Conservation (phyloP, 306 rosid genomes). For the Cicer judaicum region DNA sequence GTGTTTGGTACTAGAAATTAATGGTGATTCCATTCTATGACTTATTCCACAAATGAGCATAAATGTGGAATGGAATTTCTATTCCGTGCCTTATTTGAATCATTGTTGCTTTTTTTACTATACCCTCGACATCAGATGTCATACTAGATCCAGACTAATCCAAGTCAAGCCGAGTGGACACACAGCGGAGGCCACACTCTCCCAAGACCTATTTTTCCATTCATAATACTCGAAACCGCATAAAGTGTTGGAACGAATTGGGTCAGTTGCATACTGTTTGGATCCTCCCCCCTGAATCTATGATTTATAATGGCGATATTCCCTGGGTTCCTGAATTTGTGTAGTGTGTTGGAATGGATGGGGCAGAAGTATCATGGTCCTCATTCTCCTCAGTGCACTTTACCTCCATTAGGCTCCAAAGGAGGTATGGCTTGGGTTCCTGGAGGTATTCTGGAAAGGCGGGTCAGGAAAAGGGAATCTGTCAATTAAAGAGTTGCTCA, state of each 20-base stretch:
- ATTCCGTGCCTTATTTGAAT: slow-evolving; percentile 4
- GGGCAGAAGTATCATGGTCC: too few species aligned
- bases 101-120: neutral
- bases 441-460: too few species aligned
- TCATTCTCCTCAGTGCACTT: too few species aligned
- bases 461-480: too few species aligned
- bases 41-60: neutral
- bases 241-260: neutral
- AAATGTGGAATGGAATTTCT: slow-evolving; percentile 1
- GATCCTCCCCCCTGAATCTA: neutral
- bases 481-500: too few species aligned
- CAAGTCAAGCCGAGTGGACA: neutral
- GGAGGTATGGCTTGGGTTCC: too few species aligned
- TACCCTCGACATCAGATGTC: neutral
- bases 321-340: too few species aligned
- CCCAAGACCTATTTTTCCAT: neutral
- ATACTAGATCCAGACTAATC: neutral
- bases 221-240: neutral
- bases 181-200: neutral
- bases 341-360: too few species aligned
- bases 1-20: neutral
- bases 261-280: neutral
- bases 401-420: too few species aligned
- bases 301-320: too few species aligned
- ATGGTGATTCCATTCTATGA: slow-evolving; percentile 12